Percentiles rank a stretch among this genome's conserved stretches.
phyloP scores from a whole-genome alignment of 2,329 filamentous ascomycete species.

The Calonectria hawksworthii region DNA sequence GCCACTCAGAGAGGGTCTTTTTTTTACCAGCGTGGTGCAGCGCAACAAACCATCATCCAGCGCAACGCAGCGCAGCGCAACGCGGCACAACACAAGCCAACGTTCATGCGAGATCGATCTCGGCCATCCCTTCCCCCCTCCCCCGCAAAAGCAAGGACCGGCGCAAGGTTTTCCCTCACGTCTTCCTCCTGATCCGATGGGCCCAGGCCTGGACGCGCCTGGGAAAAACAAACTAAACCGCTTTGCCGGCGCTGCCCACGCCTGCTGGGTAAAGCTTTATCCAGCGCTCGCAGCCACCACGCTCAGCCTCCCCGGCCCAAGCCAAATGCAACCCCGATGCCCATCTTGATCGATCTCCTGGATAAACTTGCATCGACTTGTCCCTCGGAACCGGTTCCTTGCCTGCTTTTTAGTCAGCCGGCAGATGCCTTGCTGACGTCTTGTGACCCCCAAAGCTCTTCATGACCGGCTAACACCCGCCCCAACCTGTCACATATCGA shows the following conservation, averaged over 20 bases:
- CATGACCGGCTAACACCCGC: conserved; percentile 7
- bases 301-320: not conserved
- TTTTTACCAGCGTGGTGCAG: not conserved
- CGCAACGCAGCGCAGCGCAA: not conserved
- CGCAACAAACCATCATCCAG: not conserved
- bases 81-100: conserved; percentile 13
- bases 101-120: conserved; percentile 34
- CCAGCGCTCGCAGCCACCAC: conserved; percentile 1
- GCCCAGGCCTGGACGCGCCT: not conserved
- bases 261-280: conserved; percentile 20
- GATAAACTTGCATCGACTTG: conserved; percentile 16
- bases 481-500: conserved; percentile 15
- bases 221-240: conserved; percentile 17
- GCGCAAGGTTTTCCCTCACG: conserved; percentile 34
- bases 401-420: conserved; percentile 11
- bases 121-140: not conserved
- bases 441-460: conserved; percentile 16
- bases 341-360: conserved; percentile 11
- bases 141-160: conserved; percentile 21
- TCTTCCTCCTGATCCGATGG: not conserved
- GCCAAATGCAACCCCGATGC: conserved; percentile 1
- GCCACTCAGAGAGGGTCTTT: conserved; percentile 7
- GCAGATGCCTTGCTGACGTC: conserved; percentile 17
- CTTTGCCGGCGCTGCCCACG: not conserved
- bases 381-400: not conserved